Percentiles rank a stretch among this genome's conserved stretches.
Evolutionary conservation across 768 basidiomycete species (phyloP).

Genomic region (Hygrocybe coccinea): DNA sequence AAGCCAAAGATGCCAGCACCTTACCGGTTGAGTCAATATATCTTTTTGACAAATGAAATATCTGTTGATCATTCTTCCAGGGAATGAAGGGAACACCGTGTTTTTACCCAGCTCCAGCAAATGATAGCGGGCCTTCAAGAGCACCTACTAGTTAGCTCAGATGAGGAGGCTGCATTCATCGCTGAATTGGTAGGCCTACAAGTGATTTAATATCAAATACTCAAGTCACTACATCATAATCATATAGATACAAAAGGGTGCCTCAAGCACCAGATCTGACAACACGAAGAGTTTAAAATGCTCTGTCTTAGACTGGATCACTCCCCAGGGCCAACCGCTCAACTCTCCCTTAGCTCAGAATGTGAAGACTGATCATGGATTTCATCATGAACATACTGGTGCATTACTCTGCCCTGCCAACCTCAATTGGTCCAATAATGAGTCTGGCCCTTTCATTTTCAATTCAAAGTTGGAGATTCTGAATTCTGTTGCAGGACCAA

Average conservation of each 20-base stretch:
- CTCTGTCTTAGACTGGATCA: slow-evolving; percentile 24
- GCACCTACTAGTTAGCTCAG: slow-evolving; percentile 11
- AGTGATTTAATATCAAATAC: not conserved
- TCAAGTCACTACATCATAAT: not conserved
- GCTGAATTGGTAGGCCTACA: slow-evolving; percentile 16
- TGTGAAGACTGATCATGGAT: not conserved
- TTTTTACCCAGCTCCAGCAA: slow-evolving; percentile 4
- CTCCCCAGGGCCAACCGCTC: slow-evolving; percentile 13
- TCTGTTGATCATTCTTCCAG: slow-evolving; percentile 5
- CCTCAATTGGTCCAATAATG: not conserved
- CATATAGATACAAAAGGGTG: slow-evolving; percentile 23
- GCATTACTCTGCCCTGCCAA: not conserved
- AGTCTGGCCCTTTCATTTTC: not conserved
- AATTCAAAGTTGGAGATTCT: not conserved
- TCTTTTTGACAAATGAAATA: not conserved
- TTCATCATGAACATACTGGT: not conserved
- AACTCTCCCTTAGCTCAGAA: not conserved
- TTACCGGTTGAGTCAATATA: slow-evolving; percentile 1
- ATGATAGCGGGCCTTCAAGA: not conserved
- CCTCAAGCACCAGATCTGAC: slow-evolving; percentile 16
- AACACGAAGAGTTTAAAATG: slow-evolving; percentile 4
- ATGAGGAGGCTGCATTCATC: slow-evolving; percentile 15
- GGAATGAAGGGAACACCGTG: slow-evolving; percentile 5
- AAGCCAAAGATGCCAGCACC: slow-evolving; percentile 2
- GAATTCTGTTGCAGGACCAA: not conserved